phyloP scores from a whole-genome alignment of 75 land plant species.

The Pseudotsuga menziesii region DNA sequence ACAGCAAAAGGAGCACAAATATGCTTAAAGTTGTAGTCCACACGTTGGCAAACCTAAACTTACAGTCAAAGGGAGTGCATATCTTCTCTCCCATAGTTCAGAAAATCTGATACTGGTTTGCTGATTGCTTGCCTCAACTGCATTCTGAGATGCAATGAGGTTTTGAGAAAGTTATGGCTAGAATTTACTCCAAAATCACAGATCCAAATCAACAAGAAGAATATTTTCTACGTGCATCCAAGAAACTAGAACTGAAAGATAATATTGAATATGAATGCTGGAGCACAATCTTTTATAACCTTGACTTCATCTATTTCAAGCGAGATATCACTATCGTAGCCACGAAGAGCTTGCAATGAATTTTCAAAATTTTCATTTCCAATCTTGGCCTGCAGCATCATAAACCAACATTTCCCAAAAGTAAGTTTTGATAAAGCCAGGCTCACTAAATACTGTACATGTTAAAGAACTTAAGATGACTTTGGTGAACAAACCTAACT shows the following conservation, averaged over 20 bases:
- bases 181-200: neutral
- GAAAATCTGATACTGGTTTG: neutral
- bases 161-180: neutral
- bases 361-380: slow-evolving; percentile 12
- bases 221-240: too few relatives aligned
- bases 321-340: slow-evolving; percentile 25
- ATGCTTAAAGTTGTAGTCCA: too few relatives aligned
- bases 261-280: neutral
- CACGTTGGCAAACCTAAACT: neutral
- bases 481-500: neutral
- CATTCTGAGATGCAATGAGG: neutral
- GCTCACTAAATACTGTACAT: neutral
- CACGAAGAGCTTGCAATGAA: slow-evolving; percentile 35
- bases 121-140: neutral
- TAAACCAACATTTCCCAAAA: neutral
- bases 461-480: neutral
- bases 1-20: too few relatives aligned
- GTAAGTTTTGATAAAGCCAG: neutral
- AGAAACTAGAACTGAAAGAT: neutral
- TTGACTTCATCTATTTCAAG: slow-evolving; percentile 25
- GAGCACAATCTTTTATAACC: slow-evolving; percentile 3
- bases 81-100: slow-evolving; percentile 3
- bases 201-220: neutral
- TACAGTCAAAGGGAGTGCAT: slow-evolving; percentile 5
- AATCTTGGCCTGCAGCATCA: slow-evolving; percentile 21